Percentiles rank a stretch among this genome's conserved stretches.
phyloP scores from a whole-genome alignment of 768 basidiomycete genomes.

The Fomitopsis serialis region DNA sequence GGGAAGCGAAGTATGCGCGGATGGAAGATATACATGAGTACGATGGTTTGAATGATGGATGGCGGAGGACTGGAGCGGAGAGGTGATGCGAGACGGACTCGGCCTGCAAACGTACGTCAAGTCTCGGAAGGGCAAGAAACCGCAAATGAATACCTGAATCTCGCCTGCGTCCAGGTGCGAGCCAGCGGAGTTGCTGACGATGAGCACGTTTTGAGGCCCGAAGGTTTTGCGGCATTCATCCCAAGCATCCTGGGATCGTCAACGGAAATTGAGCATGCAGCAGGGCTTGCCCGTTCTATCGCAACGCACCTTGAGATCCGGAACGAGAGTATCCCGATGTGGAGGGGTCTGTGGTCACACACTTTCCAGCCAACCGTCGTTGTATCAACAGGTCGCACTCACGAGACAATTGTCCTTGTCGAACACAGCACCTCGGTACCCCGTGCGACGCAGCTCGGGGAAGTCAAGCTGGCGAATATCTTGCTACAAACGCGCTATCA shows the following conservation, averaged over 20 bases:
- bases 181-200: constrained; percentile 95
- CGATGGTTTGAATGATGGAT: constrained; percentile 73
- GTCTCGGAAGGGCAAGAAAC: not conserved
- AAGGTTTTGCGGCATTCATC: constrained; percentile 64
- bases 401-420: constrained; percentile 99
- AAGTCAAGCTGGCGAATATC: constrained; percentile 87
- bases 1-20: constrained; percentile 66
- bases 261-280: not conserved
- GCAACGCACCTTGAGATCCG: constrained; percentile 60
- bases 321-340: constrained; percentile 67
- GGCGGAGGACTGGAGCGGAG: constrained; percentile 76
- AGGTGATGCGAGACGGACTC: constrained; percentile 81
- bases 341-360: constrained; percentile 65
- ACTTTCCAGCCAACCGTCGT: not conserved
- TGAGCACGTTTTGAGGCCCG: constrained; percentile 72
- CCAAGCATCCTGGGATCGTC: constrained; percentile 60
- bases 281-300: not conserved
- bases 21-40: constrained; percentile 71
- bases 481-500: constrained; percentile 31
- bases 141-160: constrained; percentile 58
- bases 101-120: constrained; percentile 44
- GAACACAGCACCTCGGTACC: constrained; percentile 87
- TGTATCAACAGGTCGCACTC: constrained; percentile 19
- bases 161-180: constrained; percentile 70
- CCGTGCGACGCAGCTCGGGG: constrained; percentile 58